Conservation (phyloP, 2,329 filamentous ascomycete genomes). For the Colletotrichum magnum region DNA sequence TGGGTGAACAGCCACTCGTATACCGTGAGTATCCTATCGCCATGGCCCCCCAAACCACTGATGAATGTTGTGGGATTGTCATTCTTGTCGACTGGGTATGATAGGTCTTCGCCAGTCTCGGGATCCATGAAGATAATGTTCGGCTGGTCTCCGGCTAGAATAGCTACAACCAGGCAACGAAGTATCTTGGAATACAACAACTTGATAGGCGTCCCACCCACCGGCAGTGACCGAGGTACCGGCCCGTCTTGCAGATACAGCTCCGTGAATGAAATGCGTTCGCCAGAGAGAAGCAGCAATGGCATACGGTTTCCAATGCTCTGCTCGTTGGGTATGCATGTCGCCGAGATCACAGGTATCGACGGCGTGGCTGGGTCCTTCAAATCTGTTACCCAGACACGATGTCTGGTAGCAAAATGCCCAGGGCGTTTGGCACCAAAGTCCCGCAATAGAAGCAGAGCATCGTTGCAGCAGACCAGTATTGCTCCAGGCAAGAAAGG, state of each 20-base stretch:
- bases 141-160: conserved; percentile 58
- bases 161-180: conserved; percentile 68
- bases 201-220: conserved; percentile 64
- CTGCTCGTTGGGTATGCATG: conserved; percentile 58
- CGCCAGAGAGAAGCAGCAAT: conserved; percentile 65
- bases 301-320: conserved; percentile 55
- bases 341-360: conserved; percentile 63
- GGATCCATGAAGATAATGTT: conserved; percentile 71
- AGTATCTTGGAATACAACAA: conserved; percentile 69
- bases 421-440: conserved; percentile 47
- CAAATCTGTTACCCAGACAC: conserved; percentile 67
- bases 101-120: conserved; percentile 66
- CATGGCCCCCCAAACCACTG: conserved; percentile 67
- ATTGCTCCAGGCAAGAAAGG: conserved; percentile 44
- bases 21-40: conserved; percentile 73
- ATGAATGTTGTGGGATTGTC: conserved; percentile 63
- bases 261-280: conserved; percentile 67
- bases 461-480: conserved; percentile 65
- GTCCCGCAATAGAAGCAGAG: conserved; percentile 59
- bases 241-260: conserved; percentile 61
- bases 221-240: conserved; percentile 64
- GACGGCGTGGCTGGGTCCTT: conserved; percentile 61
- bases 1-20: conserved; percentile 75
- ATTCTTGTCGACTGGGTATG: conserved; percentile 59
- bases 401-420: conserved; percentile 57